A percentile compares a stretch with the other conserved stretches of the same genome.
Conservation (phyloP, 495 filamentous ascomycete species). For the Geoglossum glabrum region DNA sequence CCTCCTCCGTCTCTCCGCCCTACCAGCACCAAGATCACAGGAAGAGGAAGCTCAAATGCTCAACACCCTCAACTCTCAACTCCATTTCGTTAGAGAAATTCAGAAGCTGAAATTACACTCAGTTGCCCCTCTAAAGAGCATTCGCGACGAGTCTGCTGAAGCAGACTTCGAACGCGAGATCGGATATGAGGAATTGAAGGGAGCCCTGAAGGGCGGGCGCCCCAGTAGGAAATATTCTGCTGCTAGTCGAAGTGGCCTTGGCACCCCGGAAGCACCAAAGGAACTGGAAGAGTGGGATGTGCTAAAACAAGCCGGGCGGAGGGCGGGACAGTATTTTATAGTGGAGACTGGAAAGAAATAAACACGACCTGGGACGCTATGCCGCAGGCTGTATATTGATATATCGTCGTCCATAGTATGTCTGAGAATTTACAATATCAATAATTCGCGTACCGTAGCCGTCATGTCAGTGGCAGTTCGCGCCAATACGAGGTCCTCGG, state of each 20-base stretch:
- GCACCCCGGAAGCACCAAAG: constrained; percentile 11
- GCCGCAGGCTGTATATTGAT: too few relatives aligned
- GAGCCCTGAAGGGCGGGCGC: constrained; percentile 23
- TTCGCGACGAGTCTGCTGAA: constrained; percentile 57
- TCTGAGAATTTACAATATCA: too few relatives aligned
- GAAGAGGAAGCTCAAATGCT: constrained; percentile 45
- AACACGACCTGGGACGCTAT: too few relatives aligned
- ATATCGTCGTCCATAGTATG: too few relatives aligned
- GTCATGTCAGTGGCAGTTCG: too few relatives aligned
- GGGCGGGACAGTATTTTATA: constrained; percentile 54
- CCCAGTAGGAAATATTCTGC: constrained; percentile 23
- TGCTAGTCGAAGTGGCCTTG: constrained; percentile 13
- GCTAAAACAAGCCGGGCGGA: constrained; percentile 41
- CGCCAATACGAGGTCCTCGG: too few relatives aligned
- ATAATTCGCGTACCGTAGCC: too few relatives aligned
- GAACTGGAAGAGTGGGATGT: constrained; percentile 45
- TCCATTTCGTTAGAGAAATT: constrained; percentile 73
- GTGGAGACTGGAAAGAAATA: constrained; percentile 40
- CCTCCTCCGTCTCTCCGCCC: constrained; percentile 75
- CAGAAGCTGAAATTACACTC: constrained; percentile 56
- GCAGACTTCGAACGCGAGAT: constrained; percentile 34
- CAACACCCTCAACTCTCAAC: constrained; percentile 54
- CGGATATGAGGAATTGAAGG: constrained; percentile 18
- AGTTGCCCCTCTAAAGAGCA: constrained; percentile 49
- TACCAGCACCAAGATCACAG: constrained; percentile 43